A percentile compares a stretch with the other conserved stretches of the same genome.
Evolutionary conservation across 768 basidiomycete species (phyloP).

Genomic region (Peribolospora kevripleyi): DNA sequence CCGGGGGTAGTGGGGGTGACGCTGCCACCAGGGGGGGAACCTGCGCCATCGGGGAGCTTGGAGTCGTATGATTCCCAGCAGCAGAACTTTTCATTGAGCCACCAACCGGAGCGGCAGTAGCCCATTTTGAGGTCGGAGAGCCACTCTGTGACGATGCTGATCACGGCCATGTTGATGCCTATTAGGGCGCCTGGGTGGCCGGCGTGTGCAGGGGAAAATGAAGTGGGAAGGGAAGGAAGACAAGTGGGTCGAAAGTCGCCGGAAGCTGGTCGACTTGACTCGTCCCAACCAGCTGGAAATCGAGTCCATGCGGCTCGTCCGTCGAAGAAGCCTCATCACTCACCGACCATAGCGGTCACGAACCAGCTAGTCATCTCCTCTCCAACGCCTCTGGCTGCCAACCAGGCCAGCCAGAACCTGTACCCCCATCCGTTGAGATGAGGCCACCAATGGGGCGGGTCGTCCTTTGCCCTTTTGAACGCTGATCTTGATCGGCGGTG

Average conservation of each 20-base stretch:
- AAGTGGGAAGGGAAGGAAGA: background rate
- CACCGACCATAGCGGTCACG: conserved; percentile 69
- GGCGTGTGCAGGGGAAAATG: background rate
- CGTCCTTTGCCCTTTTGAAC: background rate
- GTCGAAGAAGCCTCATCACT: conserved; percentile 17
- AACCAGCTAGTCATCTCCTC: conserved; percentile 38
- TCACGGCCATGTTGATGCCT: conserved; percentile 78
- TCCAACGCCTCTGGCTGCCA: no score
- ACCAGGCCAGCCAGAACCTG: conserved; percentile 39
- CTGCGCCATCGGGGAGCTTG: no score
- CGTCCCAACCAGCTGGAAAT: background rate
- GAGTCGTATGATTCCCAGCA: conserved; percentile 44
- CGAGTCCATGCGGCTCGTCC: background rate
- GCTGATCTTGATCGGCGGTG: background rate
- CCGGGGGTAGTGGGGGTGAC: no score
- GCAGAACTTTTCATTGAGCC: conserved; percentile 93
- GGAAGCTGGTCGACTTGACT: background rate
- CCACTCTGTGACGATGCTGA: conserved; percentile 91
- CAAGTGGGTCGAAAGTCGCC: background rate
- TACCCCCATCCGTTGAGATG: conserved; percentile 15
- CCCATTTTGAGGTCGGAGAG: conserved; percentile 94
- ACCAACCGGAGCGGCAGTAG: conserved; percentile 75
- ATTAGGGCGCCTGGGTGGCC: conserved; percentile 48
- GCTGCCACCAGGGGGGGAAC: no score
- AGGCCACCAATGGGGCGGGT: conserved; percentile 11